Evolutionary conservation across 139 green algal genomes (phyloP), one percentile per base, ranked within the genome.

Genomic region (Chlamydomonas incerta): DNA sequence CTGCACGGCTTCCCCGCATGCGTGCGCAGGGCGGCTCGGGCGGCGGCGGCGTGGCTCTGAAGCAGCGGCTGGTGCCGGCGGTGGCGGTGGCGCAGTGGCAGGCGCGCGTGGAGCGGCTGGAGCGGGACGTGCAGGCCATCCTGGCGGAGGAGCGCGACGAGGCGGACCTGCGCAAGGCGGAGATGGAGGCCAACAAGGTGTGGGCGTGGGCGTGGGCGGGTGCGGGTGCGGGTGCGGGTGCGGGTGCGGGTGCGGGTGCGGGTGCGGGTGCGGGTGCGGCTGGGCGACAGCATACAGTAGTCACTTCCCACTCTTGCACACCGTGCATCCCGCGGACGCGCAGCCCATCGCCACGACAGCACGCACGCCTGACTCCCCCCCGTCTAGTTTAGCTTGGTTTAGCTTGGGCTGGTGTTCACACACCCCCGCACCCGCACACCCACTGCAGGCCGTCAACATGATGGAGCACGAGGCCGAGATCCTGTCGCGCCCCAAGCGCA

Each of bases 401-500:
- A 10, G 13, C 28, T 37, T 69, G 63, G 28, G 3, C 26, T n/a
- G n/a, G 1, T 72, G 66, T 6, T 14, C 31, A 26, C 66, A 6
- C 17, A 10, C 66, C 37, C 69, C n/a, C n/a, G n/a, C n/a, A n/a
- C n/a, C n/a, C n/a, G n/a, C n/a, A n/a, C n/a, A n/a, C n/a, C n/a
- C n/a, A n/a, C n/a, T n/a, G 37, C 66, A 85, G 80, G 80, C 68
- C 23, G 57, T 63, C 50, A 99, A 99, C 91, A 90, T 99, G 90
- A 67, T 99, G 34, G 93, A 98, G 81, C 97, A 99, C 87, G 92
- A 96, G 91, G 91, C 85, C 9, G 97, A 99, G 92, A 99, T 99
- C 90, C 90, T 82, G 62, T 68, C 94, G 0, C 91, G 96, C n/a
- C 97, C 97, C 0, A 83, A 92, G 70, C 92, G 96, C 81, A 98